Evolutionary conservation across 2,329 filamentous ascomycete species (phyloP), one percentile per base, ranked within the genome.

Genomic region (Aspergillus fumigatiaffinis): DNA sequence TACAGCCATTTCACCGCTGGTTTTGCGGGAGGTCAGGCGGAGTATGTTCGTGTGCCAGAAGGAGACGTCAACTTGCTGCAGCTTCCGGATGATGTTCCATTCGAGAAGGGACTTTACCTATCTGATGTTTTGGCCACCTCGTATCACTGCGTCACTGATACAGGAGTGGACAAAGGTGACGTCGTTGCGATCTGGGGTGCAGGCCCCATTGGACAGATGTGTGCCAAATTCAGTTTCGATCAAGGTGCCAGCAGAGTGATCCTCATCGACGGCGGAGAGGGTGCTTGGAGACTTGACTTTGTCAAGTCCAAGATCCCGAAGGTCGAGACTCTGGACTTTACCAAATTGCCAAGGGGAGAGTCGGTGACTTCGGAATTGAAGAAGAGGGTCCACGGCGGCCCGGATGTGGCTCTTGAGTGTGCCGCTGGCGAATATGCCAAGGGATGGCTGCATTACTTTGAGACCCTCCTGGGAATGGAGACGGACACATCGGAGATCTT

Each of bases 141-240:
- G 9, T 96, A 90, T 82, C 87, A 96, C 68, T 86, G 84, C 52
- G 90, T 95, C 41, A 87, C 92, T 46, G 91, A 95, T 68, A 95
- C 91, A 0, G 88, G 85, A 1, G 88, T 96, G n/a, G 87, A 90
- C 60, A 80, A 87, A 35, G 85, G 83, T 12, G 91, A 95, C 65
- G 79, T 86, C 1, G 91, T 96, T 1, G 91, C 90, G 35, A 86
- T 95, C 59, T 96, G 90, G 84, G 91, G 91, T n/a, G 90, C 87
- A 0, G 91, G 91, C 0, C 92, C 91, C 0, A 90, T 96, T 52
- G 91, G 92, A 0, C 90, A 90, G 53, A 95, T 93, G 76, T 85
- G 82, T 2, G 89, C 87, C 1, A 79, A 86, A 44, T 87, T 86
- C 71, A 77, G 87, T 0, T 79, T 90, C 55, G 76, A 84, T n/a